Percentiles rank a stretch among this genome's conserved stretches.
phyloP scores from a whole-genome alignment of 106 monocot genomes.

The Cymbidium sinense region DNA sequence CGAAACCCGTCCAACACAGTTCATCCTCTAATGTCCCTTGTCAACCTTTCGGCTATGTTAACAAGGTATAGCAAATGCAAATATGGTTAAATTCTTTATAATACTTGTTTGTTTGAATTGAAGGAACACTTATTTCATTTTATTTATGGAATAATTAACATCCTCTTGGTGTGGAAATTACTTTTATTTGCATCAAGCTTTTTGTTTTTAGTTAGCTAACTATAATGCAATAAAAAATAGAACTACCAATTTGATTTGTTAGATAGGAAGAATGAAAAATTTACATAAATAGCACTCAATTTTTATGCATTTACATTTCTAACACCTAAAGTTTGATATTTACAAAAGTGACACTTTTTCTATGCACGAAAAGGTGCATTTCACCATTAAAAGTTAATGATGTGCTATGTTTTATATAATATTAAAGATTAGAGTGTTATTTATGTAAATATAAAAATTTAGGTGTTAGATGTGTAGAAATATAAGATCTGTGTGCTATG shows the following conservation, averaged over 20 bases:
- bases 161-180: neutral
- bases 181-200: neutral
- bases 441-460: no score
- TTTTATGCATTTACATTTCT: no score
- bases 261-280: no score
- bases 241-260: neutral
- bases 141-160: neutral
- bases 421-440: no score
- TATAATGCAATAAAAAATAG: neutral
- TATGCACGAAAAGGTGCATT: no score
- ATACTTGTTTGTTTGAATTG: neutral
- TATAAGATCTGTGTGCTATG: no score
- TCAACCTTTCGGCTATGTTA: conserved; percentile 2
- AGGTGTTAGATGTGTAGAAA: no score
- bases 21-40: conserved; percentile 1
- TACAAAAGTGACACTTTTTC: no score
- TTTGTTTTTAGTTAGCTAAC: neutral
- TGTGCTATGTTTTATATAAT: no score
- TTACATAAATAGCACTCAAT: no score
- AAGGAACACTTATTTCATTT: neutral
- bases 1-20: conserved; percentile 3
- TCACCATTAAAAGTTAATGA: no score
- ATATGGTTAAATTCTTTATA: neutral
- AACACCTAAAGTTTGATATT: no score
- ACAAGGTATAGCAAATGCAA: conserved; percentile 11